These are phyloP conservation scores for Metarhizium brunneum DNA, from an alignment of 2,329 filamentous ascomycete genomes.

Conservation along the genomic window DNA sequence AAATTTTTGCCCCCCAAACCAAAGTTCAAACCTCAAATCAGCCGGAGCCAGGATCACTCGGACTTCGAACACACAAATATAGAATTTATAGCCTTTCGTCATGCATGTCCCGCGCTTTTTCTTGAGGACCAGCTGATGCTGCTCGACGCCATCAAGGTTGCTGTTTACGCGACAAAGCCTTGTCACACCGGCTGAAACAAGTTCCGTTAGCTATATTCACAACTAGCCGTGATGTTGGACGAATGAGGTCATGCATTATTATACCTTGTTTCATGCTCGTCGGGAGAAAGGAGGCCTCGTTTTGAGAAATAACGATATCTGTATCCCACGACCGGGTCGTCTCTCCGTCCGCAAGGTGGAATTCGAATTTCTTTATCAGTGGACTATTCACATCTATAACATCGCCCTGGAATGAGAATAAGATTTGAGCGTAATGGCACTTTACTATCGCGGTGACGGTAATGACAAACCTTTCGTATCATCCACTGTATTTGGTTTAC, in stretches of 20 bases:
- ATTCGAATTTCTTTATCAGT: slow-evolving; percentile 24
- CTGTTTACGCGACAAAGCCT: slow-evolving; percentile 31
- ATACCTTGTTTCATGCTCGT: slow-evolving; percentile 28
- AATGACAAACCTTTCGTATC: slow-evolving; percentile 24
- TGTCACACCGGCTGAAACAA: slow-evolving; percentile 22
- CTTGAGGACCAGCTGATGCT: slow-evolving; percentile 28
- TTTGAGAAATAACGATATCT: slow-evolving; percentile 29
- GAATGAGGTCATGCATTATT: too few species aligned
- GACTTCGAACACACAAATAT: slow-evolving; percentile 36
- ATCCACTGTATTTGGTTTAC: slow-evolving; percentile 33
- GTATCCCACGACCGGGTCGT: slow-evolving; percentile 27
- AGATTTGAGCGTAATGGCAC: neutral
- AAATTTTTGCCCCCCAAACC: slow-evolving; percentile 21
- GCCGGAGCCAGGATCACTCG: slow-evolving; percentile 46
- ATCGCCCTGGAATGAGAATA: slow-evolving; percentile 23
- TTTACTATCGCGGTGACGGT: neutral
- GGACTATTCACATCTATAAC: slow-evolving; percentile 24
- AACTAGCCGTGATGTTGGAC: too few species aligned
- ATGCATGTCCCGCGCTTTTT: slow-evolving; percentile 25
- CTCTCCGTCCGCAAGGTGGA: slow-evolving; percentile 22
- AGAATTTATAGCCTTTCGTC: slow-evolving; percentile 25
- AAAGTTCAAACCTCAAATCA: slow-evolving; percentile 39
- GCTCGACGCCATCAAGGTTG: slow-evolving; percentile 28
- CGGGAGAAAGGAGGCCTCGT: slow-evolving; percentile 26
- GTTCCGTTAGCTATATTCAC: neutral